phyloP scores from a whole-genome alignment of 257 asterid species.

The Cinchona pubescens region DNA sequence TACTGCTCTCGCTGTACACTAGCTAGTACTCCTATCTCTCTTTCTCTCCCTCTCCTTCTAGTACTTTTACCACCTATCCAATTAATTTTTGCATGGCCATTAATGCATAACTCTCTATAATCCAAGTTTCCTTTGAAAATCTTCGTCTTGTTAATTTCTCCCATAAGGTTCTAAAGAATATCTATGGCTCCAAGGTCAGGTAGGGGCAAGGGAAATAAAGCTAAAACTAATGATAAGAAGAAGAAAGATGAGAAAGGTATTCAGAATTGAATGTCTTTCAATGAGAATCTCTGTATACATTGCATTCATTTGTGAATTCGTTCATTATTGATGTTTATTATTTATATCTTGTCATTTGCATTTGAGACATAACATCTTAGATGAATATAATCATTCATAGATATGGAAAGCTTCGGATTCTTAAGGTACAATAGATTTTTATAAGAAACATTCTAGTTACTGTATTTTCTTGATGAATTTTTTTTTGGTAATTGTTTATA shows the following conservation, averaged over 20 bases:
- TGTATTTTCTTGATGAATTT: not conserved
- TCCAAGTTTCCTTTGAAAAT: not conserved
- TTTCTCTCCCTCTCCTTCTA: not conserved
- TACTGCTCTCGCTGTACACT: too few species aligned
- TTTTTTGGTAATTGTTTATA: not conserved
- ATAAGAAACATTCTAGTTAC: not conserved
- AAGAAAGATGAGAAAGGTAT: slow-evolving; percentile 95
- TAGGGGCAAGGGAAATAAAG: slow-evolving; percentile 65
- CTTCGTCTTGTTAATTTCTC: not conserved
- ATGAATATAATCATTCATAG: too few species aligned
- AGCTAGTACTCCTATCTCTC: not conserved
- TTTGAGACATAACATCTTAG: too few species aligned
- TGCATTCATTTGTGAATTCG: not conserved
- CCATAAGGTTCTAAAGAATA: not conserved
- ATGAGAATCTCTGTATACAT: slow-evolving; percentile 4
- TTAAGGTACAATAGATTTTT: slow-evolving; percentile 57
- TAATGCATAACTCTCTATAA: not conserved
- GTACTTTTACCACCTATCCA: not conserved
- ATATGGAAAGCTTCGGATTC: too few species aligned
- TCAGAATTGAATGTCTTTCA: not conserved
- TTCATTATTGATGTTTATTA: not conserved
- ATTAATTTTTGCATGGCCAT: slow-evolving; percentile 39
- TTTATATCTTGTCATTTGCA: slow-evolving; percentile 26
- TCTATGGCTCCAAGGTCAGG: slow-evolving; percentile 95
- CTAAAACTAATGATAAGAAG: slow-evolving; percentile 76